Evolutionary conservation across 192 early-diverging fungal genomes (phyloP).

Genomic region (Backusella psychrophila): DNA sequence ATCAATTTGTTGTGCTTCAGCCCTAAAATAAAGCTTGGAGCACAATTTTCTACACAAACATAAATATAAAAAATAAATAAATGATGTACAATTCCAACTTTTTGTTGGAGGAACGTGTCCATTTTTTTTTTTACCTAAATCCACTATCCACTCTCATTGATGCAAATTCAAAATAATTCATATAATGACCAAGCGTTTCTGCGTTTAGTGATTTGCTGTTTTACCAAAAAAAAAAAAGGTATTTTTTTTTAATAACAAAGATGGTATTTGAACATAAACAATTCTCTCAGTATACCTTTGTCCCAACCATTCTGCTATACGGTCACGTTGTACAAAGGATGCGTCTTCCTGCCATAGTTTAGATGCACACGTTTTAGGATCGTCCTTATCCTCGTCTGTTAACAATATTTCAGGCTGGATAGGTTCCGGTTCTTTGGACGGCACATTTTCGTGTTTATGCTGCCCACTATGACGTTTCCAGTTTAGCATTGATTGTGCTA

Average conservation of each 20-base stretch:
- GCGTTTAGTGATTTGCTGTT: conserved; percentile 53
- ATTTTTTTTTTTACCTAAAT: conserved; percentile 50
- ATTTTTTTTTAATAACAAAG: neutral
- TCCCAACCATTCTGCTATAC: conserved; percentile 51
- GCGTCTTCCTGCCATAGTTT: conserved; percentile 43
- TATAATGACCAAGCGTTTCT: conserved; percentile 63
- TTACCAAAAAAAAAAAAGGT: neutral
- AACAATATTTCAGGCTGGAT: conserved; percentile 1
- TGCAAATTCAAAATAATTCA: conserved; percentile 75
- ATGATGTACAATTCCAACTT: neutral
- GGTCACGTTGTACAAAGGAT: conserved; percentile 40
- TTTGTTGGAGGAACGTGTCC: neutral
- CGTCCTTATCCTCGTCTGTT: neutral
- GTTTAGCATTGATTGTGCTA: conserved; percentile 14
- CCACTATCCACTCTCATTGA: conserved; percentile 71
- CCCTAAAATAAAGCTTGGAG: conserved; percentile 76
- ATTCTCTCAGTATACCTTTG: conserved; percentile 23
- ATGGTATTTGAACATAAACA: neutral
- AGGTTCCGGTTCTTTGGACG: neutral
- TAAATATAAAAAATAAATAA: neutral
- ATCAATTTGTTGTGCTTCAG: conserved; percentile 94
- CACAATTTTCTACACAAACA: conserved; percentile 55
- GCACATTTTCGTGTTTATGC: neutral
- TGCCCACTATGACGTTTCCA: conserved; percentile 19
- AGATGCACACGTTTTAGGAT: conserved; percentile 21